These are phyloP conservation scores for Thalia dealbata DNA, from an alignment of 176 grass and related monocot species.

Conservation along the genomic window DNA sequence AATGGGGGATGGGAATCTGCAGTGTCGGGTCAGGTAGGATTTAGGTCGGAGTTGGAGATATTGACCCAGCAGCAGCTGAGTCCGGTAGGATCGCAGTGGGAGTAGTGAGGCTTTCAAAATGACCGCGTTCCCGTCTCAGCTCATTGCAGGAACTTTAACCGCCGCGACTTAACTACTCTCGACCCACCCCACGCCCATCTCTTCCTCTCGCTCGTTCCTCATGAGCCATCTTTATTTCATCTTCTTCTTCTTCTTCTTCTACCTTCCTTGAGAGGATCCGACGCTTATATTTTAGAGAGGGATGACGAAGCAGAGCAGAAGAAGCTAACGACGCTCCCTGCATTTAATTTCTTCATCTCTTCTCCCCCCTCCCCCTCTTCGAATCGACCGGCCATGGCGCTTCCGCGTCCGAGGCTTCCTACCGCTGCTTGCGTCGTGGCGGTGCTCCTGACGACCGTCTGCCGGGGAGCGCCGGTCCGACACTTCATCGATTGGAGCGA, in stretches of 20 bases:
- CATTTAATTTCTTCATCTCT: constrained; percentile 73
- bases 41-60: too few species aligned
- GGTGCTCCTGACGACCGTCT: background rate
- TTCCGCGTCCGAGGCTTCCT: background rate
- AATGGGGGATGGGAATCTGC: too few species aligned
- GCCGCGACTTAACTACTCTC: background rate
- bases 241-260: background rate
- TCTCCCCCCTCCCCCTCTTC: constrained; percentile 29
- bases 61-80: too few species aligned
- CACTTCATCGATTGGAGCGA: constrained; percentile 79
- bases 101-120: too few species aligned
- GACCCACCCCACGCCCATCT: background rate
- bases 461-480: background rate
- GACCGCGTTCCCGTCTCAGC: too few species aligned
- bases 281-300: too few species aligned
- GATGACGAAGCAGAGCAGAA: constrained; percentile 1
- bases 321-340: constrained; percentile 19
- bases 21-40: too few species aligned
- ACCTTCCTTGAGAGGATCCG: too few species aligned
- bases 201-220: constrained; percentile 13
- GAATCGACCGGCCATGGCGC: background rate
- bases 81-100: too few species aligned
- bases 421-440: background rate
- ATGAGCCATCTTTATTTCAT: constrained; percentile 41
- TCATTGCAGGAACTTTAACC: too few species aligned